Conservation (phyloP, 805 yeast genomes). For the Kodamaea hsintzibuensis region DNA sequence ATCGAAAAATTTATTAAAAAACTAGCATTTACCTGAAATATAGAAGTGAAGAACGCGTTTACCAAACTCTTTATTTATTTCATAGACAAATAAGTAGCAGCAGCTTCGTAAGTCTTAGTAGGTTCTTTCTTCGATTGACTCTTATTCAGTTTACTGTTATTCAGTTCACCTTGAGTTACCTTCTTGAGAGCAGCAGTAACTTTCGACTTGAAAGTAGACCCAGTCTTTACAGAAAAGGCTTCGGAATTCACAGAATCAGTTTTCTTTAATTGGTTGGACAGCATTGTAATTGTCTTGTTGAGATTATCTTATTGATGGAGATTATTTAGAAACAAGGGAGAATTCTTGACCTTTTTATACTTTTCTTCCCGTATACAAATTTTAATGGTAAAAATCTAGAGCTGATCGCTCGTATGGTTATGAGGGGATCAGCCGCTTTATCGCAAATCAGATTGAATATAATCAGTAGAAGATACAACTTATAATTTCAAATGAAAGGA, state of each 20-base stretch:
- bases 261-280: conserved; percentile 1
- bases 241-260: background rate
- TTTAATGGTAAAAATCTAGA: no score
- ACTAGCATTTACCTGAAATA: background rate
- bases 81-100: background rate
- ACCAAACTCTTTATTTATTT: background rate
- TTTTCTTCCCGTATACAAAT: background rate
- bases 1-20: background rate
- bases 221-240: background rate
- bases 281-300: background rate
- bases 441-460: no score
- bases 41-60: background rate
- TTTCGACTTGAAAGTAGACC: background rate
- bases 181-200: conserved; percentile 1
- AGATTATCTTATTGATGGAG: background rate
- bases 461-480: no score
- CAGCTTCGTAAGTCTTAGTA: background rate
- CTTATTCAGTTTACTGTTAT: background rate
- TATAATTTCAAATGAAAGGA: no score
- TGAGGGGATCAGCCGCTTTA: background rate
- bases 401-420: no score
- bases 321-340: background rate
- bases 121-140: background rate
- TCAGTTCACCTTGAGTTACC: background rate
- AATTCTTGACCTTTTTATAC: background rate